Conservation (phyloP, 2,329 filamentous ascomycete genomes). For the Sporothrix pallida region DNA sequence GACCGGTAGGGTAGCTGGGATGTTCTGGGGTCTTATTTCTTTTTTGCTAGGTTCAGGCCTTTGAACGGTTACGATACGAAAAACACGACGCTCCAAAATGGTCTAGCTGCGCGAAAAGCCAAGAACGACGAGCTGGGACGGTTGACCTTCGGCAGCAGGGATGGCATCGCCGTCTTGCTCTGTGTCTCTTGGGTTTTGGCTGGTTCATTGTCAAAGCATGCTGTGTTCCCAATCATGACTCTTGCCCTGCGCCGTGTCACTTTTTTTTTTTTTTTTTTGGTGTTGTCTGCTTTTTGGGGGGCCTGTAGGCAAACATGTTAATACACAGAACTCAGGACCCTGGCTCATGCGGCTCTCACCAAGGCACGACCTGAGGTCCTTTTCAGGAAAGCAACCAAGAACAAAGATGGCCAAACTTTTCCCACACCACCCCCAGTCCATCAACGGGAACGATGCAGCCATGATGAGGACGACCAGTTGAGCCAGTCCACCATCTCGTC, state of each 20-base stretch:
- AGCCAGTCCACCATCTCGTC: no score
- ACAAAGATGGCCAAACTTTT: not conserved
- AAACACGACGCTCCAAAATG: slow-evolving; percentile 18
- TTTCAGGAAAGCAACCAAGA: not conserved
- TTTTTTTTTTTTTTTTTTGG: not conserved
- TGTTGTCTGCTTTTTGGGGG: no score
- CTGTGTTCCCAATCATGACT: not conserved
- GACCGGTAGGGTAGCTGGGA: not conserved
- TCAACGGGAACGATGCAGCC: not conserved
- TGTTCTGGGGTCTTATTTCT: not conserved
- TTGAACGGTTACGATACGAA: slow-evolving; percentile 17
- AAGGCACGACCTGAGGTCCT: not conserved
- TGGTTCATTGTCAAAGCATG: not conserved
- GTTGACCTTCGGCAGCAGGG: not conserved
- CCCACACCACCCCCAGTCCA: not conserved
- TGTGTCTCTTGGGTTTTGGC: not conserved
- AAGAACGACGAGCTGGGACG: slow-evolving; percentile 3
- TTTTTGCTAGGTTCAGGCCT: not conserved
- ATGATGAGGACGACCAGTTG: not conserved
- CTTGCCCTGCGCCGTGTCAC: not conserved
- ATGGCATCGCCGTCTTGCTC: not conserved
- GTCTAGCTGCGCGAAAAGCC: slow-evolving; percentile 24
- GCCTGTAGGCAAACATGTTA: not conserved
- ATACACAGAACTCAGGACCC: no score
- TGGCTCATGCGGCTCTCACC: not conserved